Evolutionary conservation across 768 basidiomycete species (phyloP), one percentile per base, ranked within the genome.

Genomic region (Tylopilus cervinicoccineus): DNA sequence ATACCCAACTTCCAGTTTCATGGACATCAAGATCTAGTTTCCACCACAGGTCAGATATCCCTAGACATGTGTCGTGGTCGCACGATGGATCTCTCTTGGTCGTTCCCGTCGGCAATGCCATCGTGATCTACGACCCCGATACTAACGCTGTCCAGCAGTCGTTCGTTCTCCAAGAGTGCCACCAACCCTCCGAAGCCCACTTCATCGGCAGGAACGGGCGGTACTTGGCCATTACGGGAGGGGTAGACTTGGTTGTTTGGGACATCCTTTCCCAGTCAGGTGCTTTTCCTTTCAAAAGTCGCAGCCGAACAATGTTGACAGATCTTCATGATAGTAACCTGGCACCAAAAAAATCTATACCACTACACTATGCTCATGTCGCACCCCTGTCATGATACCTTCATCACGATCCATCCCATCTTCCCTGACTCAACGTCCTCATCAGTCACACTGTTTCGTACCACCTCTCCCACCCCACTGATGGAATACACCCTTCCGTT

Each of bases 31-130:
- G 86, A 42, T 86, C 91, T 3, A 79, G 82, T 2, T 76, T 89
- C 56, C 71, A 66, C 34, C 88, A 87, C 61, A 87, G 84, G 37
- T 72, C 75, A n/a, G 78, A 83, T 60, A 69, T 73, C 43, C 88
- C 93, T 27, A 74, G 73, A 45, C 75, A 82, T 53, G 72, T 78
- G 0, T 76, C 82, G 1, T 96, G 93, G 83, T 90, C 94, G 6
- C 76, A 75, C 5, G 96, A 99, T 64, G 86, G 81, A 9, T 93
- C 93, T 6, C 73, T 99, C 27, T 71, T 98, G 38, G 87, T 86
- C 12, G 76, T 94, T 19, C 74, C 84, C 12, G 76, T 87, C 44
- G 82, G 81, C 0, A 62, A 76, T 14, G 79, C 79, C 50, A 74
- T 94, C 44, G 79, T 81, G 6, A 65, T 98, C 6, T 96, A 88